phyloP scores from a whole-genome alignment of 768 basidiomycete genomes.

The Kwoniella sp. region DNA sequence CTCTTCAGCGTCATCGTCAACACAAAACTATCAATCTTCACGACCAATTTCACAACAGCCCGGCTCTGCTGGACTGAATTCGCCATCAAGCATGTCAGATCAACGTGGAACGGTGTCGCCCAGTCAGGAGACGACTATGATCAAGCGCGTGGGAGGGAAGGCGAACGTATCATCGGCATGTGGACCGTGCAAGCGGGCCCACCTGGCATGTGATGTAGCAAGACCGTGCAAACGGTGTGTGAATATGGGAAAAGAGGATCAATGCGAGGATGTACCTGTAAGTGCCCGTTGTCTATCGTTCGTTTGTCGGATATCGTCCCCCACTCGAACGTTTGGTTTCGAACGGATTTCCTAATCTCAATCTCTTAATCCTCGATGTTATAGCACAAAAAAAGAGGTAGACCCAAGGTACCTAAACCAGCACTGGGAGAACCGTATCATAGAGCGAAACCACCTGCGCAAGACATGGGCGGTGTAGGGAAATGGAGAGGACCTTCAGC shows the following conservation, averaged over 20 bases:
- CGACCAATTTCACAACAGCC: not conserved
- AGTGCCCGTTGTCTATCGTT: slow-evolving; percentile 22
- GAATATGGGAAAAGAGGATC: slow-evolving; percentile 45
- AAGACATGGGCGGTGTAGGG: slow-evolving; percentile 18
- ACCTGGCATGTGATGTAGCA: slow-evolving; percentile 47
- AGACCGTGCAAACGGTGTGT: slow-evolving; percentile 49
- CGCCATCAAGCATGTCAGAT: slow-evolving; percentile 19
- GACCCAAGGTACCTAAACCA: slow-evolving; percentile 40
- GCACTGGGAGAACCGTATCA: slow-evolving; percentile 35
- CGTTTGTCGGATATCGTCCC: not conserved
- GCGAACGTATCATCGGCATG: slow-evolving; percentile 47
- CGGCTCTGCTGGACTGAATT: not conserved
- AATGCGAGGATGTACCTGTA: slow-evolving; percentile 51
- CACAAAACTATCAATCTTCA: not conserved
- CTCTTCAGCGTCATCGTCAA: slow-evolving; percentile 5
- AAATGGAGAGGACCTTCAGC: slow-evolving; percentile 29
- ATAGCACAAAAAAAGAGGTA: slow-evolving; percentile 50
- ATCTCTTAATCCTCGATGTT: no score
- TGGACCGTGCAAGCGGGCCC: slow-evolving; percentile 48
- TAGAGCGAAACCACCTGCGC: slow-evolving; percentile 14
- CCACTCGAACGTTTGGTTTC: no score
- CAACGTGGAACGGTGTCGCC: slow-evolving; percentile 20
- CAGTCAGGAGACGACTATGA: slow-evolving; percentile 19
- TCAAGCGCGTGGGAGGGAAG: slow-evolving; percentile 40
- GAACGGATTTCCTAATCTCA: no score